Evolutionary conservation across 768 basidiomycete species (phyloP).

Genomic region (Leucocoprinus sp.): DNA sequence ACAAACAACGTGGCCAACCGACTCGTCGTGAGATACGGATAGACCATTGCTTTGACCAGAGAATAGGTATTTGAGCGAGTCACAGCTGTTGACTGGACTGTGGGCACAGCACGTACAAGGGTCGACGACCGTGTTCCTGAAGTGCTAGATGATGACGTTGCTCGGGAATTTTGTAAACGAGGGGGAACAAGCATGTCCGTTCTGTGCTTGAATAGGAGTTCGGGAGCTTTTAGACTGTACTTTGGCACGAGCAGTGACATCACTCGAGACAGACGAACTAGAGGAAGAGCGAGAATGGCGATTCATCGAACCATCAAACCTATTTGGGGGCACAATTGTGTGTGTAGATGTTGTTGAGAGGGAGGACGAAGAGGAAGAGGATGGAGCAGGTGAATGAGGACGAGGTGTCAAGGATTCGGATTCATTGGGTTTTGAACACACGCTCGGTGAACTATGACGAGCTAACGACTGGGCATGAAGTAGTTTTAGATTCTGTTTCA

Average conservation of each 20-base stretch:
- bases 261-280: too few species aligned
- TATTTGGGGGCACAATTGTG: conserved; percentile 54
- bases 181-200: conserved; percentile 14
- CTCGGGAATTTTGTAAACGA: conserved; percentile 18
- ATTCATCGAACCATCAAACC: conserved; percentile 8
- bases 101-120: conserved; percentile 17
- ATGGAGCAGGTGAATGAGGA: conserved; percentile 40
- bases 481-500: conserved; percentile 32
- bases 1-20: conserved; percentile 42
- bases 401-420: conserved; percentile 27
- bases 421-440: conserved; percentile 17
- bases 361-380: conserved; percentile 56
- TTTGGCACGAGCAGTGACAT: conserved; percentile 15
- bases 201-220: conserved; percentile 11
- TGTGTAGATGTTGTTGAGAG: conserved; percentile 67
- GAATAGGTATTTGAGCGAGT: conserved; percentile 24
- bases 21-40: conserved; percentile 40
- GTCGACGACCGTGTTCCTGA: conserved; percentile 14
- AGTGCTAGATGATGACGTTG: conserved; percentile 12
- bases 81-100: conserved; percentile 19
- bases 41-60: conserved; percentile 39
- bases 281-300: conserved; percentile 21
- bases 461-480: conserved; percentile 31
- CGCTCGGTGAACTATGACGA: conserved; percentile 21
- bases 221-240: conserved; percentile 3